phyloP scores from a whole-genome alignment of 2,329 filamentous ascomycete species.

The Cladophialophora chaetospira region DNA sequence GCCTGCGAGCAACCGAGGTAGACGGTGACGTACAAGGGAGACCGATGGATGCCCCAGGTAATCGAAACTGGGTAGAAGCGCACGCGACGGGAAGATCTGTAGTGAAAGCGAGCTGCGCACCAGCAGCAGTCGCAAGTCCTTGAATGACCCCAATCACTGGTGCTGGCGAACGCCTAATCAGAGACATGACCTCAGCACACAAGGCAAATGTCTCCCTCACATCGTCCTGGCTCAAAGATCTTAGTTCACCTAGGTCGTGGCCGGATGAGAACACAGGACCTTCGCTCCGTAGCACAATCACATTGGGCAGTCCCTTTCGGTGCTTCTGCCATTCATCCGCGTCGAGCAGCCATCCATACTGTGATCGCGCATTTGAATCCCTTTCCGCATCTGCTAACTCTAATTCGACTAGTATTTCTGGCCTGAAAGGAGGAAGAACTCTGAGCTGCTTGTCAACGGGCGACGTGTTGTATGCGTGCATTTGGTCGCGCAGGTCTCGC shows the following conservation, averaged over 20 bases:
- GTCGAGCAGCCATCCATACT: constrained; percentile 32
- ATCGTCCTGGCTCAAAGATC: constrained; percentile 28
- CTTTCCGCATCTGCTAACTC: constrained; percentile 22
- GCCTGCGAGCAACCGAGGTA: constrained; percentile 27
- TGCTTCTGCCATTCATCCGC: constrained; percentile 28
- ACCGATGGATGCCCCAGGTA: constrained; percentile 31
- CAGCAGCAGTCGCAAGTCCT: constrained; percentile 32
- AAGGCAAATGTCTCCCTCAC: constrained; percentile 34
- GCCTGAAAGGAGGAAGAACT: constrained; percentile 31
- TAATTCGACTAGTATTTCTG: constrained; percentile 27
- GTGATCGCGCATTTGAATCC: constrained; percentile 13
- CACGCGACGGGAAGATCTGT: constrained; percentile 30
- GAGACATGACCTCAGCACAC: constrained; percentile 33
- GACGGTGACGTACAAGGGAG: constrained; percentile 33
- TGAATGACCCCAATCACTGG: constrained; percentile 32
- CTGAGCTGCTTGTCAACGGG: constrained; percentile 29
- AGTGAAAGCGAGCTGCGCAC: constrained; percentile 31
- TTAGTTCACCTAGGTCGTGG: constrained; percentile 31
- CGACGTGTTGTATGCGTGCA: constrained; percentile 30
- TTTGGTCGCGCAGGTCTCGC: constrained; percentile 27
- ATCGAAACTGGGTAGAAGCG: constrained; percentile 29
- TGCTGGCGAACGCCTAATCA: constrained; percentile 31
- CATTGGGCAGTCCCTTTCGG: constrained; percentile 30
- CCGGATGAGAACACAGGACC: constrained; percentile 33
- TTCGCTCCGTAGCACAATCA: constrained; percentile 31